These are phyloP conservation scores for Colletotrichum lindemuthianum DNA, from an alignment of 2,329 filamentous ascomycete genomes.

Conservation along the genomic window DNA sequence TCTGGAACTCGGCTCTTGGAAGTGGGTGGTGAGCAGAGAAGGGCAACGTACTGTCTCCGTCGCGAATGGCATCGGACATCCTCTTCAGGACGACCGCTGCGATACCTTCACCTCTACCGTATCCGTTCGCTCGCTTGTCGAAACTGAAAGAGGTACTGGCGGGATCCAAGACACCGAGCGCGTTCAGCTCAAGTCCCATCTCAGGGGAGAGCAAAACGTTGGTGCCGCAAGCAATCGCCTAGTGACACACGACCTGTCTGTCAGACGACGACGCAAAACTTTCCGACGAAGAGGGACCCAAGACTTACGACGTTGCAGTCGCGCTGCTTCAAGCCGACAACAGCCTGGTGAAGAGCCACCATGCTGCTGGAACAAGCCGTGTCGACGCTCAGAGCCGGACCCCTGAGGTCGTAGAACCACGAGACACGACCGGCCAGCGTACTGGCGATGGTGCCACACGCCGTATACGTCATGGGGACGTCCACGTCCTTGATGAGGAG, in stretches of 20 bases:
- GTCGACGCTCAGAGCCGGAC: constrained; percentile 59
- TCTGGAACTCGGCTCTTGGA: no score
- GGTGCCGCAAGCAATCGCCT: constrained; percentile 21
- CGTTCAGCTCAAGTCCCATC: constrained; percentile 15
- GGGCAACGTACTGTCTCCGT: no score
- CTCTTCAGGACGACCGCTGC: constrained; percentile 68
- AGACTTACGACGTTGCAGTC: constrained; percentile 13
- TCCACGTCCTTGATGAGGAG: background rate
- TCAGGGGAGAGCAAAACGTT: constrained; percentile 17
- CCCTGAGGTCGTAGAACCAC: constrained; percentile 57
- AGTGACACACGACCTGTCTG: no score
- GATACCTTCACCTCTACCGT: constrained; percentile 71
- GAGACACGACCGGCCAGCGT: constrained; percentile 56
- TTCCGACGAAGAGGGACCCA: no score
- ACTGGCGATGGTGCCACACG: constrained; percentile 14
- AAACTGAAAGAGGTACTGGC: constrained; percentile 44
- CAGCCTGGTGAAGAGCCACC: constrained; percentile 56
- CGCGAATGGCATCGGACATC: constrained; percentile 48
- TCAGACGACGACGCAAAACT: no score
- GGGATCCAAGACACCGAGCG: constrained; percentile 16
- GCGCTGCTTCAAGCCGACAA: constrained; percentile 27
- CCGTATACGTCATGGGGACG: background rate
- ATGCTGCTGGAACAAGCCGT: constrained; percentile 61
- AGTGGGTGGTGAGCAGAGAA: no score
- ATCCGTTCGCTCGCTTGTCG: constrained; percentile 68